Percentiles rank a stretch among this genome's conserved stretches.
Conservation (phyloP, 768 basidiomycete species). For the Grammothele lineata region DNA sequence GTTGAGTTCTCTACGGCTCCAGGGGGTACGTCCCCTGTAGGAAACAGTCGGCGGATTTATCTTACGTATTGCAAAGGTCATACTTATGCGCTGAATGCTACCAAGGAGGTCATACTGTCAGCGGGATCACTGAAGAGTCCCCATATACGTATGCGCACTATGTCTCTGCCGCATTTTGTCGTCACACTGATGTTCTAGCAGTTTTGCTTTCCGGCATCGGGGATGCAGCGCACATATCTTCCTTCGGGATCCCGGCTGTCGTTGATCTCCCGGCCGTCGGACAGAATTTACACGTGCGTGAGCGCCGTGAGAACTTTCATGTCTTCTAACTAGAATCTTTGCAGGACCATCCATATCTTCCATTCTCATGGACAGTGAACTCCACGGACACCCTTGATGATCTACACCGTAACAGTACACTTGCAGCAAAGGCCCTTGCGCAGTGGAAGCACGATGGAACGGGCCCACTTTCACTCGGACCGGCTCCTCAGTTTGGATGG, state of each 20-base stretch:
- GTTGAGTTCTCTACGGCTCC: neutral
- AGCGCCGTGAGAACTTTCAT: too few relatives aligned
- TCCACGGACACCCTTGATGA: slow-evolving; percentile 10
- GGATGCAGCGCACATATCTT: neutral
- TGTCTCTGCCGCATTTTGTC: too few relatives aligned
- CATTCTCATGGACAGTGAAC: slow-evolving; percentile 13
- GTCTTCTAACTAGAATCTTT: slow-evolving; percentile 1
- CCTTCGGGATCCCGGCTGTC: too few relatives aligned
- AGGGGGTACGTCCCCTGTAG: neutral
- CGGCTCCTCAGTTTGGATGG: slow-evolving; percentile 3
- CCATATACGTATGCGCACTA: neutral
- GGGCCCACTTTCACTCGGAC: slow-evolving; percentile 5
- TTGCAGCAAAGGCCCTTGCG: neutral
- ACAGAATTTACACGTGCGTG: too few relatives aligned
- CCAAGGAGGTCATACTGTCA: slow-evolving; percentile 3
- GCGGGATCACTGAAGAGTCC: slow-evolving; percentile 1
- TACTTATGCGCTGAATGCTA: neutral
- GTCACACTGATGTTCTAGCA: neutral
- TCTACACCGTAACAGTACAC: slow-evolving; percentile 3
- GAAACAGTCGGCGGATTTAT: too few relatives aligned
- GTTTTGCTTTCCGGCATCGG: neutral
- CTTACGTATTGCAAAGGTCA: too few relatives aligned
- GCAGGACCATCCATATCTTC: slow-evolving; percentile 21
- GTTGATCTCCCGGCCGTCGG: too few relatives aligned
- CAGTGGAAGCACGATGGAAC: slow-evolving; percentile 11